Evolutionary conservation across 768 basidiomycete genomes (phyloP), one percentile per base, ranked within the genome.

Genomic region (Tephrocybe sp.): DNA sequence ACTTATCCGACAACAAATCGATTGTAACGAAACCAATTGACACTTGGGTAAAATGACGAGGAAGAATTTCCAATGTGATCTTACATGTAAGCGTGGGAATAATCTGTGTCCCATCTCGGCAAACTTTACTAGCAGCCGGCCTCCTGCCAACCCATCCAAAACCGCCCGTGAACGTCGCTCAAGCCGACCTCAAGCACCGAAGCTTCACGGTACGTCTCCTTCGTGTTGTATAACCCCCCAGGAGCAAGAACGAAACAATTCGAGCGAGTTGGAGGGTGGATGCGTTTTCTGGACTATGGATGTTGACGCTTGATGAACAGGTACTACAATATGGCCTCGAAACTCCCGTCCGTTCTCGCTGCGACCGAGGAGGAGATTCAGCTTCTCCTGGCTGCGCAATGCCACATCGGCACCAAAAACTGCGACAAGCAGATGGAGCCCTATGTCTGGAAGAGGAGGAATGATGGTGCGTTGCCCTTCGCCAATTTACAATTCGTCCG

Each of bases 381-480:
- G 73, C 84, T 92, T 60, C 81, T 98, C 64, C 80, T 98, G 54
- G 86, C 94, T 65, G 97, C 97, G 18, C 92, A 98, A 78, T 88
- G 86, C 71, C 96, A 98, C 69, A 88, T 98, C 57, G 96, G 95
- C 68, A 92, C 88, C 59, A 98, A 98, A 89, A 97, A 98, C 76
- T 96, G 94, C 78, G 96, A 98, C 70, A 97, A 94, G 84, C 89
- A 94, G 72, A 99, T 99, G 97, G 84, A 89, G 65, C 80, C 91
- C 47, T 99, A 99, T 72, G 92, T 99, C 73, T 98, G 87, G 87
- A 98, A 95, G 79, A 79, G 96, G 69, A 83, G 97, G 66, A 69
- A 86, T 55, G 97, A 99, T 73, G 97, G 97, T 95, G 62, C 70
- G 89, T 70, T 26, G 21, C 13, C 38, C 34, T 49, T 26, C 44